Percentiles rank a stretch among this genome's conserved stretches.
Evolutionary conservation across 768 basidiomycete species (phyloP).

Genomic region (Boletus speciosus): DNA sequence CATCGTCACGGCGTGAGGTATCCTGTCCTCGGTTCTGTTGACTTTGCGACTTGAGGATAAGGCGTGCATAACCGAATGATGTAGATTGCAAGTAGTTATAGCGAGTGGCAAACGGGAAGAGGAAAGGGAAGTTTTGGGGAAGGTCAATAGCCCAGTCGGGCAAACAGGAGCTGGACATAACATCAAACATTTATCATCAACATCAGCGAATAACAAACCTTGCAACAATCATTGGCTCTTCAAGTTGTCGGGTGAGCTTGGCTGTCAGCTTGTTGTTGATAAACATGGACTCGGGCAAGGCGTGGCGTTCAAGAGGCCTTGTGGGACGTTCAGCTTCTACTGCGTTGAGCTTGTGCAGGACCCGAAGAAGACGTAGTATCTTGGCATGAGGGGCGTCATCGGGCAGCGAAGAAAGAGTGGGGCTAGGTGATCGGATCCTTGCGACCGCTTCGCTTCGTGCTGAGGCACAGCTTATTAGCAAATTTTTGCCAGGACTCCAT

Average conservation of each 20-base stretch:
- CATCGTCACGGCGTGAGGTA: constrained; percentile 80
- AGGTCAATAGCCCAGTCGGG: constrained; percentile 98
- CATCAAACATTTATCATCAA: not conserved
- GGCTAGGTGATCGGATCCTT: constrained; percentile 61
- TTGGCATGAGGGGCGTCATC: constrained; percentile 84
- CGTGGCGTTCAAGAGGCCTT: constrained; percentile 47
- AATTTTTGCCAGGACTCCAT: not conserved
- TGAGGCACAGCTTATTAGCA: constrained; percentile 17
- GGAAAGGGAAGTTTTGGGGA: constrained; percentile 95
- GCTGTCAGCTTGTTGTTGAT: constrained; percentile 98
- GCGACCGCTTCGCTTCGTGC: constrained; percentile 39
- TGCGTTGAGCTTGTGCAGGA: constrained; percentile 78
- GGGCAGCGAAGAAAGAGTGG: constrained; percentile 72
- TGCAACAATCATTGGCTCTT: constrained; percentile 98
- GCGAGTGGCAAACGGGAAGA: constrained; percentile 97
- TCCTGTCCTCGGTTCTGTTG: constrained; percentile 79
- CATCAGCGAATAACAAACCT: constrained; percentile 52
- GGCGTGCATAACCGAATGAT: constrained; percentile 93
- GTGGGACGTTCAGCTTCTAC: constrained; percentile 62
- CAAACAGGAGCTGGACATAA: constrained; percentile 70
- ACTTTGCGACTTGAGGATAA: constrained; percentile 93
- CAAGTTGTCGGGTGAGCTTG: constrained; percentile 94
- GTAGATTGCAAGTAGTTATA: constrained; percentile 97
- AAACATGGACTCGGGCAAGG: constrained; percentile 78
- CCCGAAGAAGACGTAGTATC: constrained; percentile 85